phyloP scores from a whole-genome alignment of 768 basidiomycete species.

The Mycena rosella region DNA sequence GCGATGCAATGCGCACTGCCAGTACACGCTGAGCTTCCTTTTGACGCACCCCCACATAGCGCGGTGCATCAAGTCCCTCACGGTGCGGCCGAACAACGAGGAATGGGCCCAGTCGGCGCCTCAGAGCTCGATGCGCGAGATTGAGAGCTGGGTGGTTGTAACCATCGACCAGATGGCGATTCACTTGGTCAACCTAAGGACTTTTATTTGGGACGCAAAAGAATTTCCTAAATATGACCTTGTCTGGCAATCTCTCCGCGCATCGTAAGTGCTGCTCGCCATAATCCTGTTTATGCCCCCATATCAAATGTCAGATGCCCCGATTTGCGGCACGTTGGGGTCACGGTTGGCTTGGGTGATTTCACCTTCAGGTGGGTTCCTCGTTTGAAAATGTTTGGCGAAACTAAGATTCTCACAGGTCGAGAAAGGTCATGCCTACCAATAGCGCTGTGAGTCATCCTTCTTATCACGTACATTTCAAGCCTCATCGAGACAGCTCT shows the following conservation, averaged over 20 bases:
- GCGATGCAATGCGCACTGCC: slow-evolving; percentile 33
- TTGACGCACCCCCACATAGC: slow-evolving; percentile 27
- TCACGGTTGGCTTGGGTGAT: slow-evolving; percentile 32
- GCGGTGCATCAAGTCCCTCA: slow-evolving; percentile 28
- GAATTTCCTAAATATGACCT: slow-evolving; percentile 35
- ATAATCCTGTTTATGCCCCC: neutral
- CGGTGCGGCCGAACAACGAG: slow-evolving; percentile 35
- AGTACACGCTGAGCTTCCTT: slow-evolving; percentile 31
- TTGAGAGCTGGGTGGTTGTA: slow-evolving; percentile 37
- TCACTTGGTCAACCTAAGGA: slow-evolving; percentile 31
- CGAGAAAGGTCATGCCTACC: slow-evolving; percentile 34
- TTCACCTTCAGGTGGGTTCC: slow-evolving; percentile 30
- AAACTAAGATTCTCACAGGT: slow-evolving; percentile 9
- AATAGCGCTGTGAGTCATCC: slow-evolving; percentile 27
- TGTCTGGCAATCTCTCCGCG: slow-evolving; percentile 30
- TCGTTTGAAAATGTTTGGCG: neutral
- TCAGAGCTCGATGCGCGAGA: slow-evolving; percentile 27
- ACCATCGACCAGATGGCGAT: slow-evolving; percentile 34
- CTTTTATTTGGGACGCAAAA: slow-evolving; percentile 33
- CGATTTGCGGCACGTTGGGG: slow-evolving; percentile 32
- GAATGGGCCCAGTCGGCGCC: slow-evolving; percentile 27
- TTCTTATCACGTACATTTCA: neutral
- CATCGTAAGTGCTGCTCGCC: slow-evolving; percentile 12
- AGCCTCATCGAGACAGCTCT: slow-evolving; percentile 20
- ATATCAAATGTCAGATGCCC: slow-evolving; percentile 24